Base-by-base conservation (phyloP, 768 basidiomycete genomes). In the Suillus cothurnatus region DNA sequence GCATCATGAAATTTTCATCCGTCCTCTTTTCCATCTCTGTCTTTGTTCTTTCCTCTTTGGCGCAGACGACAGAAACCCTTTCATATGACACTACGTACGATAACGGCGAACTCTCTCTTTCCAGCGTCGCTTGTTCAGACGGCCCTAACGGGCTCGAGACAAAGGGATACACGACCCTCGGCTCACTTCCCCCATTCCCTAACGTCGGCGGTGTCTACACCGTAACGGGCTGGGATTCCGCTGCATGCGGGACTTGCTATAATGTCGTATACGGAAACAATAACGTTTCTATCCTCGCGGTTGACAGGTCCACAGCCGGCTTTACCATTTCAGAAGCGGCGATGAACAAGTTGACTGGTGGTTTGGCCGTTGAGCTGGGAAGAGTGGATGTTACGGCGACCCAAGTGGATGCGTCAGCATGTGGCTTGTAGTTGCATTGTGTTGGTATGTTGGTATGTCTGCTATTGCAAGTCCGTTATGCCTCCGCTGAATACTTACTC, bases 241-340 rank as follows among this genome's bases (percentile, higher is more conserved):
- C 74, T 0, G 47, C 63, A 19, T 79, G 77, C 34, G 77, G 77
- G 12, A 14, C 68, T 3, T 78, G 77, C 63, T 79, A 79, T 53
- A 63, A 67, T 4, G 66, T 79, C 43, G 74, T 71, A 11, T 78
- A 70, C 58, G 63, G 57, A 0, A 49, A 1, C 26, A 81, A 63
- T 50, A 84, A 74, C 59, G 77, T 89, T 72, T 81, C 82, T 59
- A 73, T 89, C 17, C 67, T 85, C 11, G 90, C 84, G 2, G 80
- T 90, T 47, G 90, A 91, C 67, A 74, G 75, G 64, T 78, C 87
- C 15, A 62, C 38, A 41, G 38, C 50, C 2, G 82, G 82, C 3
- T 84, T 84, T 70, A 82, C 81, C 7, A 32, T 68, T 15, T 76
- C 75, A 12, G 9, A 68, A 61, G 28, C 0, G 63, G 75, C 75